These are phyloP conservation scores for Aeminium ludgeri DNA, from an alignment of 495 filamentous ascomycete species.

Conservation along the genomic window DNA sequence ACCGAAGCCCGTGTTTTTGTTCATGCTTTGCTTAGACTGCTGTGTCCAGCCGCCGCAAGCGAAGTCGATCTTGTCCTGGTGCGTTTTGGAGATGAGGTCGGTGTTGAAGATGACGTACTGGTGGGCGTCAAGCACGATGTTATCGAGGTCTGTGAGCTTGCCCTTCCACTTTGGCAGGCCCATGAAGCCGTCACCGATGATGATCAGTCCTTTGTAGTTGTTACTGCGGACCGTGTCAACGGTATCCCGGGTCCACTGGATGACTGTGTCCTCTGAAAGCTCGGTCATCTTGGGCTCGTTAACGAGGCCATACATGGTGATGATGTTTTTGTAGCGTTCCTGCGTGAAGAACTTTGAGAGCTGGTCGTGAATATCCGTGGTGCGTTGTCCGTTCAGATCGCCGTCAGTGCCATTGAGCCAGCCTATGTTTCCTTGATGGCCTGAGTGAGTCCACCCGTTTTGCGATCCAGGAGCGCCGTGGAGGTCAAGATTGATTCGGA, in stretches of 20 bases:
- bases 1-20: conserved; percentile 67
- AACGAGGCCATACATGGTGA: conserved; percentile 28
- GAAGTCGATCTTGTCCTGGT: conserved; percentile 58
- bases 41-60: conserved; percentile 73
- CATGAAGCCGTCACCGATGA: conserved; percentile 61
- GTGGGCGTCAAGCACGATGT: conserved; percentile 67
- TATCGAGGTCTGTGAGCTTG: conserved; percentile 20
- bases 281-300: conserved; percentile 32
- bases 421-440: conserved; percentile 42
- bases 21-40: conserved; percentile 55
- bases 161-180: conserved; percentile 31
- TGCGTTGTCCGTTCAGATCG: conserved; percentile 25
- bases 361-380: conserved; percentile 26
- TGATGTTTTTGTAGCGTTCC: conserved; percentile 27
- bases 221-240: conserved; percentile 21
- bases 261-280: conserved; percentile 21
- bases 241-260: conserved; percentile 24
- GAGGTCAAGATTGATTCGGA: conserved; percentile 86
- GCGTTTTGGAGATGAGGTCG: conserved; percentile 36
- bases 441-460: conserved; percentile 70
- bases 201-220: conserved; percentile 31
- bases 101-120: conserved; percentile 55
- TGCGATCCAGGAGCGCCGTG: conserved; percentile 70
- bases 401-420: conserved; percentile 31
- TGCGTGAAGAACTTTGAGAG: conserved; percentile 28